Conservation (phyloP, 169 alveolate species). For the Plasmodium berghei region DNA sequence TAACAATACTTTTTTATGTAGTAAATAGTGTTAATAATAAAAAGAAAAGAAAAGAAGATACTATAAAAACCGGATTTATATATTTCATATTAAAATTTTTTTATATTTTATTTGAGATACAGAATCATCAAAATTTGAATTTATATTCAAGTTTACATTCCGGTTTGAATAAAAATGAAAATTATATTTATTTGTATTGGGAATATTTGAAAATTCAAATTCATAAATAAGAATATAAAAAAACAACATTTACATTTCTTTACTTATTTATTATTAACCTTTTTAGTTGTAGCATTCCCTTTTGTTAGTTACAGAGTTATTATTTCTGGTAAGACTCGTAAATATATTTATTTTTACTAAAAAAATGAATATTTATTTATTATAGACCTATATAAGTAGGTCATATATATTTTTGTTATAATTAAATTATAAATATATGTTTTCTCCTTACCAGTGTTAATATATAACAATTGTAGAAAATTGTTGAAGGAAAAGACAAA, state of each 20-base stretch:
- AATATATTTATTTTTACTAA: not conserved
- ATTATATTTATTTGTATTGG: no score
- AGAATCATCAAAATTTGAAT: conserved; percentile 47
- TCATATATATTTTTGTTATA: not conserved
- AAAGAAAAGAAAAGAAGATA: conserved; percentile 27
- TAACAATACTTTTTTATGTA: conserved; percentile 21
- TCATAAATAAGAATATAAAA: not conserved
- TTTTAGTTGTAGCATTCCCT: conserved; percentile 50
- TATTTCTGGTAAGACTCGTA: conserved; percentile 21
- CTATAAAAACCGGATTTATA: conserved; percentile 11
- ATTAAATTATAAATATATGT: not conserved
- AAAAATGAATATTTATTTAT: not conserved
- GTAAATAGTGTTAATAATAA: conserved; percentile 5
- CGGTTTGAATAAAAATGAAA: conserved; percentile 6
- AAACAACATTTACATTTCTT: not conserved
- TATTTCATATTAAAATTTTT: conserved; percentile 47
- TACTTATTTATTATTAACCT: conserved; percentile 3
- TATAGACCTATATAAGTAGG: not conserved
- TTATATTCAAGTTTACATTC: conserved; percentile 34
- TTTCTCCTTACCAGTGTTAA: conserved; percentile 1
- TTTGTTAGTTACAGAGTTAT: conserved; percentile 31
- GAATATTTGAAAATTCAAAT: no score
- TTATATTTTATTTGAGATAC: conserved; percentile 44
- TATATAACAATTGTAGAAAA: conserved; percentile 33
- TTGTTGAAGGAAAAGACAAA: conserved; percentile 51